Evolutionary conservation across 2,329 filamentous ascomycete species (phyloP), one percentile per base, ranked within the genome.

Genomic region (Pseudogymnoascus sp.): DNA sequence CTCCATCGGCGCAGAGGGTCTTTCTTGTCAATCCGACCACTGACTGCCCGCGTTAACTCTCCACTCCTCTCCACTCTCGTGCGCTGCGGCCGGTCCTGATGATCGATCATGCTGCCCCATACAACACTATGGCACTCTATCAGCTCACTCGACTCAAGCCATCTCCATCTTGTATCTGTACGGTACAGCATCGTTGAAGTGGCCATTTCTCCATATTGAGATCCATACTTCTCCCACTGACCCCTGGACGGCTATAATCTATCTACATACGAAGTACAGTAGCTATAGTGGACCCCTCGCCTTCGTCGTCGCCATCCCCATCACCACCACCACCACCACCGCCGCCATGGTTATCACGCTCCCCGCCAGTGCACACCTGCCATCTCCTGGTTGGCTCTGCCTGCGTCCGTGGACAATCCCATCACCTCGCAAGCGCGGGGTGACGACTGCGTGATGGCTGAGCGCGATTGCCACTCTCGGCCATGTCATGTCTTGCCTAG

Each of bases 381-480:
- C 45, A 51, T 14, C 45, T 51, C 23, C 3, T 28, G 23, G 23
- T 51, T 51, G 45, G 45, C 45, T 21, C 45, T 51, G 1, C 2
- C 14, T 51, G 45, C 23, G 14, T 48, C 21, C 10, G 14, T 51
- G 14, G 23, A n/a, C 45, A 51, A 51, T 28, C 45, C 45, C 45
- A 51, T 51, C 45, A 51, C 23, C 6, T 51, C 45, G 14, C 45
- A 51, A 51, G 45, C 45, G 45, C 45, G 23, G 23, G 14, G 6
- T 51, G 45, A 51, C 45, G 45, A 51, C 23, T 51, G 45, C 23
- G 45, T 51, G 45, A 51, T 51, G 45, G 45, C 45, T 51, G 45
- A 51, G 45, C 45, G 45, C 45, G 5, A 51, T 28, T 28, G 21
- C 45, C 23, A 51, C 45, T 51, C 45, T 28, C 45, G 21, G 43